A percentile compares a stretch with the other conserved stretches of the same genome.
Conservation (phyloP, 805 yeast species). For the Kregervanrija fluxuum region DNA sequence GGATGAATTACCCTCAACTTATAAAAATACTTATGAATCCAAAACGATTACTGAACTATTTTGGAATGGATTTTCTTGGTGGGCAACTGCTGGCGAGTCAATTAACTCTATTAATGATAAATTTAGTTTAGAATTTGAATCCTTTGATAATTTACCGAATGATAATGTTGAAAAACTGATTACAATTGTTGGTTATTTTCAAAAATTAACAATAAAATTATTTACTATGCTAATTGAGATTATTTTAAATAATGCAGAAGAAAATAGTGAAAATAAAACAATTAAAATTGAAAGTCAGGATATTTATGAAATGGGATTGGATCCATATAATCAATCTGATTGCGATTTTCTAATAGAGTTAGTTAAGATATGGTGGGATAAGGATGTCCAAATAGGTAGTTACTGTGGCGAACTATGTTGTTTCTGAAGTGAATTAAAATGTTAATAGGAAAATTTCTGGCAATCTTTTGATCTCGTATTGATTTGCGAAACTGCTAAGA, state of each 20-base stretch:
- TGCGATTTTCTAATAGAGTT: conserved; percentile 36
- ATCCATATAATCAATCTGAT: conserved; percentile 43
- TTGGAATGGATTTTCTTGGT: conserved; percentile 74
- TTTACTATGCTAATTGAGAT: conserved; percentile 33
- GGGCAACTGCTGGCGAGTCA: conserved; percentile 79
- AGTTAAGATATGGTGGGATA: conserved; percentile 41
- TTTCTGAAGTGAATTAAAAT: conserved; percentile 6
- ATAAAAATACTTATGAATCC: conserved; percentile 28
- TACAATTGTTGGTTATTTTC: conserved; percentile 44
- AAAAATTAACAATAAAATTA: conserved; percentile 37
- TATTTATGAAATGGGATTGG: conserved; percentile 50
- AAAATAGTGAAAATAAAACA: background rate
- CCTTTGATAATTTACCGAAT: conserved; percentile 16
- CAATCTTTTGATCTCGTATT: background rate
- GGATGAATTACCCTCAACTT: conserved; percentile 10
- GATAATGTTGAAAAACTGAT: conserved; percentile 22
- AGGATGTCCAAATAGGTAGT: conserved; percentile 34
- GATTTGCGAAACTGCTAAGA: too few species aligned
- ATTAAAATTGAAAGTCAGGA: conserved; percentile 27
- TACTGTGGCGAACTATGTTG: conserved; percentile 30
- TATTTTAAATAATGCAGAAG: conserved; percentile 24
- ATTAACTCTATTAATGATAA: conserved; percentile 33
- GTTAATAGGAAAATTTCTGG: background rate
- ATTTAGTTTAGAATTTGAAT: conserved; percentile 29
- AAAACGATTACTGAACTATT: conserved; percentile 50